Conservation (phyloP, 352 stramenopile genomes). For the Thraustotheca clavata region DNA sequence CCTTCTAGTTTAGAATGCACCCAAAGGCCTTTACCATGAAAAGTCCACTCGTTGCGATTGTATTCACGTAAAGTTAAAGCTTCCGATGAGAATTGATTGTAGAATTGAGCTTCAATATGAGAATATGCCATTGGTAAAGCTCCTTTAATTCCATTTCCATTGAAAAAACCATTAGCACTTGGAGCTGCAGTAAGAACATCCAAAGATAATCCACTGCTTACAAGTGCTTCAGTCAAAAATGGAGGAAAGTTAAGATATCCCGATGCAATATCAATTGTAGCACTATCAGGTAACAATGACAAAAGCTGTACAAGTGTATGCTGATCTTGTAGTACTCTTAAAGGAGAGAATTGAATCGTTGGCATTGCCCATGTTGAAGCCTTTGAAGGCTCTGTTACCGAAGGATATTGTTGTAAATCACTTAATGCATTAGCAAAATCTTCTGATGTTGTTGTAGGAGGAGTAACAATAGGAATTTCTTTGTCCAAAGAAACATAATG, state of each 20-base stretch:
- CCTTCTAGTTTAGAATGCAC: slow-evolving; percentile 25
- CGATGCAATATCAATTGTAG: slow-evolving; percentile 52
- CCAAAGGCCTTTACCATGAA: slow-evolving; percentile 84
- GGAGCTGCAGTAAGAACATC: slow-evolving; percentile 60
- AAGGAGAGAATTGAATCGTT: slow-evolving; percentile 63
- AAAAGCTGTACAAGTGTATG: slow-evolving; percentile 42
- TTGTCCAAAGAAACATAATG: background rate
- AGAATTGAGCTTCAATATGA: slow-evolving; percentile 75
- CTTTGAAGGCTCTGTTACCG: slow-evolving; percentile 12
- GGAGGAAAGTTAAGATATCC: slow-evolving; percentile 75
- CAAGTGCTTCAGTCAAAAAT: slow-evolving; percentile 48
- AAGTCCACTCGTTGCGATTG: slow-evolving; percentile 58
- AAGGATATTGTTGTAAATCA: slow-evolving; percentile 16
- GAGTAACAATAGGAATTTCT: background rate
- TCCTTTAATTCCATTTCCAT: slow-evolving; percentile 56
- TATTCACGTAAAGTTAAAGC: slow-evolving; percentile 54
- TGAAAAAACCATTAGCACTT: slow-evolving; percentile 65
- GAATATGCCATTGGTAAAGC: slow-evolving; percentile 74
- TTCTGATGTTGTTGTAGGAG: background rate
- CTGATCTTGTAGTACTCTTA: slow-evolving; percentile 51
- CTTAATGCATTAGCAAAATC: slow-evolving; percentile 5
- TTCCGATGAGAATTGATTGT: slow-evolving; percentile 29
- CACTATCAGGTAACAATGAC: slow-evolving; percentile 32
- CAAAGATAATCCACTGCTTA: slow-evolving; percentile 33
- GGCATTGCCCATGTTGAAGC: slow-evolving; percentile 51